Percentiles rank a stretch among this genome's conserved stretches.
These are phyloP conservation scores for Zea mays DNA, from an alignment of 176 grass and related monocot genomes.

Conservation along the genomic window DNA sequence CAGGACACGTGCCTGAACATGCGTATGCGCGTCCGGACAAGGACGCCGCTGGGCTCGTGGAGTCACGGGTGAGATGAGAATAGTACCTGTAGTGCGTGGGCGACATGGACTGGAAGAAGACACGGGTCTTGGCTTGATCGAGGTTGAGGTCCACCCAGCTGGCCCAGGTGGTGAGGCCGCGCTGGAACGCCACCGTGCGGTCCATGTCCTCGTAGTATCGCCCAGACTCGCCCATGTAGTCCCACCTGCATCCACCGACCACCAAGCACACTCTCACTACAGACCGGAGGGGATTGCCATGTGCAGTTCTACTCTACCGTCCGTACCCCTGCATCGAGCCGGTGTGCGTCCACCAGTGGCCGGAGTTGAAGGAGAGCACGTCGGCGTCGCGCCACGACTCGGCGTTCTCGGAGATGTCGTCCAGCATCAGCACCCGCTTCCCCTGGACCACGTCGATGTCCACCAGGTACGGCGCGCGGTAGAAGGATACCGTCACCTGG, in stretches of 20 bases:
- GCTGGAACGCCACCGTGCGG: conserved; percentile 71
- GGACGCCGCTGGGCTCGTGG: not conserved
- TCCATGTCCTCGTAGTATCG: conserved; percentile 83
- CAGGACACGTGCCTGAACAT: conserved; percentile 5
- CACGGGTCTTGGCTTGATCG: conserved; percentile 64
- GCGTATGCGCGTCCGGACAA: not conserved
- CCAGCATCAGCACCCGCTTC: conserved; percentile 65
- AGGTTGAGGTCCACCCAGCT: conserved; percentile 53
- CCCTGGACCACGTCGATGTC: conserved; percentile 78
- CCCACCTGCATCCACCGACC: conserved; percentile 55
- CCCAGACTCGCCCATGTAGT: conserved; percentile 76
- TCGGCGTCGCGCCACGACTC: conserved; percentile 76
- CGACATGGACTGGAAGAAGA: conserved; percentile 94
- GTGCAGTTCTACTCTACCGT: not conserved
- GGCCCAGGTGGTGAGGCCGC: conserved; percentile 77
- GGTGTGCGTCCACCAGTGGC: conserved; percentile 98
- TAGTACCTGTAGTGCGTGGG: conserved; percentile 94
- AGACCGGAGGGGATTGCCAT: not conserved
- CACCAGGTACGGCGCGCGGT: conserved; percentile 87
- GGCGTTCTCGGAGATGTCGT: conserved; percentile 69
- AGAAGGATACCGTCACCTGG: conserved; percentile 61
- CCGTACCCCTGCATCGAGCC: conserved; percentile 71
- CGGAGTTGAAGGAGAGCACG: conserved; percentile 89
- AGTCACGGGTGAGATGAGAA: not conserved
- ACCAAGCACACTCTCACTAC: not conserved